Evolutionary conservation across 306 rosid genomes (phyloP).

Genomic region (Spatholobus suberectus): DNA sequence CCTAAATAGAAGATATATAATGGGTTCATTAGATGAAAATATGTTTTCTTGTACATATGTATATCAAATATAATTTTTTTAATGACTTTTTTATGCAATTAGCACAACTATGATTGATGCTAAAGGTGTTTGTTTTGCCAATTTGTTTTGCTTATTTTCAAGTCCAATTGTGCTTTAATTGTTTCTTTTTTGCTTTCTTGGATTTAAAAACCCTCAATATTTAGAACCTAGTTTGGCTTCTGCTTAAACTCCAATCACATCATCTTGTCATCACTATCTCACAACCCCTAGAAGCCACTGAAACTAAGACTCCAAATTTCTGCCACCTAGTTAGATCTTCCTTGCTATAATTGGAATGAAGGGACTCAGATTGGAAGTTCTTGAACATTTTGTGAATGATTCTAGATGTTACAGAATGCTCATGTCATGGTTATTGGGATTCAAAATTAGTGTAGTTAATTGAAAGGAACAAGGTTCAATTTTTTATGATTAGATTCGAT

Average conservation of each 20-base stretch:
- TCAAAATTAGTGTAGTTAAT: neutral
- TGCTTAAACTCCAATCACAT: neutral
- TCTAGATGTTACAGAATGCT: neutral
- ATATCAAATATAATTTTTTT: neutral
- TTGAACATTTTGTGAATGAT: neutral
- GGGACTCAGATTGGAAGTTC: neutral
- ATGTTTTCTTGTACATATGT: neutral
- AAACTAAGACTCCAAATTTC: neutral
- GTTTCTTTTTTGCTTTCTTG: neutral
- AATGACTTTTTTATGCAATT: neutral
- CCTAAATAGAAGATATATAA: constrained; percentile 10
- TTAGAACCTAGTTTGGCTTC: neutral
- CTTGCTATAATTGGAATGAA: neutral
- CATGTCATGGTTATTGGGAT: neutral
- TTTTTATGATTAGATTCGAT: neutral
- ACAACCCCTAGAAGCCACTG: neutral
- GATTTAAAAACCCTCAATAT: neutral
- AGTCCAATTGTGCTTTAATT: neutral
- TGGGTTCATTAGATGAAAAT: neutral
- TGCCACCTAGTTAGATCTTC: neutral
- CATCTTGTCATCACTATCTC: neutral
- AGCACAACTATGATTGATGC: neutral
- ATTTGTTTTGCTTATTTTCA: neutral
- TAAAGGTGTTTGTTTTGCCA: neutral
- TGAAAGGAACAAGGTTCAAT: constrained; percentile 6